Conservation (phyloP, 306 rosid species). For the cucumber (Cucumis sativus) region DNA sequence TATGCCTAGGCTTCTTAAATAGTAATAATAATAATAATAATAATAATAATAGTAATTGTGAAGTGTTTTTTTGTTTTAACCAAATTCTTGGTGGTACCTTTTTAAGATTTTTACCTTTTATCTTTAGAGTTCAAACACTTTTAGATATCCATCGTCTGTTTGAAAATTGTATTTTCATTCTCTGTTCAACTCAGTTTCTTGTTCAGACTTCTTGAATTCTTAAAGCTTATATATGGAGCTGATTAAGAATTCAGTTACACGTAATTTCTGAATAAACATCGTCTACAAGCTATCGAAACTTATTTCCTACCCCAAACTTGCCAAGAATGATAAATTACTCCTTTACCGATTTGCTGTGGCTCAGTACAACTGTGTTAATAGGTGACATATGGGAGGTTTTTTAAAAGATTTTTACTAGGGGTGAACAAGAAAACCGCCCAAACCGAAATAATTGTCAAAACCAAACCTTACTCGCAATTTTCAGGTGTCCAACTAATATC, state of each 20-base stretch:
- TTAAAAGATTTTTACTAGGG: no score
- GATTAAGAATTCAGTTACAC: neutral
- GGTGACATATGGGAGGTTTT: no score
- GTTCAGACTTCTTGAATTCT: neutral
- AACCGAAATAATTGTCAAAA: no score
- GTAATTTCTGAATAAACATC: neutral
- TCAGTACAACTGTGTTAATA: no score
- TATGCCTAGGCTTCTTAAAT: neutral
- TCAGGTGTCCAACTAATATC: no score
- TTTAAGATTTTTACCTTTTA: neutral
- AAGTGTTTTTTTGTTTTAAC: neutral
- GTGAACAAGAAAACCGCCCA: no score
- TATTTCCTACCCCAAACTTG: neutral
- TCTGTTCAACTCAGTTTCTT: neutral
- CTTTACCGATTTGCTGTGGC: no score
- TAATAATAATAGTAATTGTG: no score
- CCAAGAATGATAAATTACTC: no score
- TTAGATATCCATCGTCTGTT: neutral
- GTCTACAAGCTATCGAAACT: neutral
- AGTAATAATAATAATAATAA: no score
- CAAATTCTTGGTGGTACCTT: neutral
- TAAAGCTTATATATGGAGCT: neutral
- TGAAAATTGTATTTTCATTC: neutral
- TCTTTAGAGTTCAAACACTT: no score
- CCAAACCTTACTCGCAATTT: no score